Evolutionary conservation across 306 rosid species (phyloP), one percentile per base, ranked within the genome.

Genomic region (Sesbania bispinosa): DNA sequence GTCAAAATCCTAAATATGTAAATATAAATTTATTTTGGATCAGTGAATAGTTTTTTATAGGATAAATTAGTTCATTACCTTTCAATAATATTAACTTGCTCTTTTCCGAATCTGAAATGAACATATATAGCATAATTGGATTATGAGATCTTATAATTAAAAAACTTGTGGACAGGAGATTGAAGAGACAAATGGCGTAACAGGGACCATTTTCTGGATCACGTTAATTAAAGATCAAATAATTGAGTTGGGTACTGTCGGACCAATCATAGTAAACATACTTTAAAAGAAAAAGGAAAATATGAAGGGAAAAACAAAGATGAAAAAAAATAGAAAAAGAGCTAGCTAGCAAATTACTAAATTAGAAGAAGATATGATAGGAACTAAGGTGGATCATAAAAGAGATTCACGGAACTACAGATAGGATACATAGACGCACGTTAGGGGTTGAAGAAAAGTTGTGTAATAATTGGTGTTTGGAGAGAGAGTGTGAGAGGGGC

Each of bases 141-240:
- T 54, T 60, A 4, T 60, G 4, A 4, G 7, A n/a, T n/a, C n/a
- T n/a, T n/a, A n/a, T 15, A 19, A 15, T 9, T 10, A 42, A 24
- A 9, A 24, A 24, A 74, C 61, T 62, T 43, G 79, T 62, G 83
- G 84, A 76, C 66, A 24, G 68, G 50, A 57, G 80, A 35, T 11
- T 72, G 61, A 62, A 58, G 79, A 79, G 86, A 81, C 85, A 87
- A 79, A 77, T 79, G 87, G 84, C 83, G 38, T 41, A 58, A 42
- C 43, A 29, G 63, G 64, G 77, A 81, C 78, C 82, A 85, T 76
- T 76, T 75, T 63, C 80, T 81, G 63, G 41, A 45, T 59, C 33
- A 38, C 75, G 72, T 69, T 81, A 79, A 79, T 80, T 79, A 79
- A 36, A 72, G 74, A 47, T 77, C 71, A 74, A 78, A 83, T 79